These are phyloP conservation scores for Candida jianshihensis DNA, from an alignment of 805 yeast species.

Conservation along the genomic window DNA sequence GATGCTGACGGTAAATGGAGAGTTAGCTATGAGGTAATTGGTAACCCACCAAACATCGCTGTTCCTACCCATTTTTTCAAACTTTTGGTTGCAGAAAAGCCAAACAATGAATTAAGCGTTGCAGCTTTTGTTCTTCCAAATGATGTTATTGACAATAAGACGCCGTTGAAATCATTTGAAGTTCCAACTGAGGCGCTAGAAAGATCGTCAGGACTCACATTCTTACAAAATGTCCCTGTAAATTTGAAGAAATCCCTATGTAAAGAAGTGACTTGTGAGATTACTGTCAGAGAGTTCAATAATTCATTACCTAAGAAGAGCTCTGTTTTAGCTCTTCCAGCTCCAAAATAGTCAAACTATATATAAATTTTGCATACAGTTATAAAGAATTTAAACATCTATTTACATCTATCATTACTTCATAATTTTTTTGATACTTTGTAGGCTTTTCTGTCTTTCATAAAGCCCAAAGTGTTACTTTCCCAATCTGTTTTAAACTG, in stretches of 20 bases:
- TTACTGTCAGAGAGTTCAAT: constrained; percentile 74
- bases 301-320: constrained; percentile 27
- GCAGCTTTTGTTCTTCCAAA: constrained; percentile 96
- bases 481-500: background rate
- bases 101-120: constrained; percentile 47
- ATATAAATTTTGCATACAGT: background rate
- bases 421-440: background rate
- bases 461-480: background rate
- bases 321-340: constrained; percentile 12
- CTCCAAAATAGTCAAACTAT: constrained; percentile 11
- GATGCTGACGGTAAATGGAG: constrained; percentile 75
- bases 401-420: background rate
- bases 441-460: background rate
- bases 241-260: constrained; percentile 60
- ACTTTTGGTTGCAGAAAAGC: constrained; percentile 75
- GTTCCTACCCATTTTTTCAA: constrained; percentile 98
- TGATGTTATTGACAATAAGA: constrained; percentile 62
- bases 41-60: constrained; percentile 93
- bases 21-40: constrained; percentile 87
- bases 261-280: constrained; percentile 69
- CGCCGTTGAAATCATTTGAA: constrained; percentile 67
- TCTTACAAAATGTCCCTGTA: constrained; percentile 62
- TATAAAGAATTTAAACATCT: background rate
- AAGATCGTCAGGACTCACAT: constrained; percentile 76
- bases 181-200: constrained; percentile 90